phyloP scores from a whole-genome alignment of 2,329 filamentous ascomycete species.

The Alternaria novae-zelandiae region DNA sequence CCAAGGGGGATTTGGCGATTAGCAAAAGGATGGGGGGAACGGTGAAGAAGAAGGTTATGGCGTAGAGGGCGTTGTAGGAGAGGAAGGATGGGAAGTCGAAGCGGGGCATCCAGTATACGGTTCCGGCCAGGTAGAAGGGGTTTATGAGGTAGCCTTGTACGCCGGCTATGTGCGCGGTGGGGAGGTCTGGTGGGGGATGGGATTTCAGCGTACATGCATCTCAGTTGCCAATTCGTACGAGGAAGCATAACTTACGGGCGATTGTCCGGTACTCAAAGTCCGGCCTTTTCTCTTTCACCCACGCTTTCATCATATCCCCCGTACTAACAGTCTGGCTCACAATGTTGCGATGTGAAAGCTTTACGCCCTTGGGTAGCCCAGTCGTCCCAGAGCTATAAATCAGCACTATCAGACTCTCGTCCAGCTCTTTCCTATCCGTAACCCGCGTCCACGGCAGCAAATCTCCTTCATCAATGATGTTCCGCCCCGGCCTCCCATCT shows the following conservation, averaged over 20 bases:
- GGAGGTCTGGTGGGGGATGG: slow-evolving; percentile 40
- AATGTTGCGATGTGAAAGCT: slow-evolving; percentile 53
- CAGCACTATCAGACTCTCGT: slow-evolving; percentile 53
- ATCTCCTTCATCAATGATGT: slow-evolving; percentile 48
- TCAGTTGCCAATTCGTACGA: not conserved
- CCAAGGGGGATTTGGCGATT: slow-evolving; percentile 62
- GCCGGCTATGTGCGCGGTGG: slow-evolving; percentile 57
- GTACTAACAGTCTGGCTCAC: slow-evolving; percentile 50
- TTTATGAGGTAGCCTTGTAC: slow-evolving; percentile 57
- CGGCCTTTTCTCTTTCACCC: slow-evolving; percentile 26
- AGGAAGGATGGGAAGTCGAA: slow-evolving; percentile 66
- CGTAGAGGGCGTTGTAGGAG: slow-evolving; percentile 57
- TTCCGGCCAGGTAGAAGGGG: slow-evolving; percentile 49
- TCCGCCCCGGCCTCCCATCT: slow-evolving; percentile 25
- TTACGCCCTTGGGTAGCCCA: slow-evolving; percentile 55
- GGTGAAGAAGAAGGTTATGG: slow-evolving; percentile 63
- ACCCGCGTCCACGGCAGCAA: slow-evolving; percentile 61
- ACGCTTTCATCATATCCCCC: slow-evolving; percentile 39
- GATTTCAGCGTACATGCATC: not conserved
- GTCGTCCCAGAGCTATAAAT: slow-evolving; percentile 59
- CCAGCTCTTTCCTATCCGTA: slow-evolving; percentile 57
- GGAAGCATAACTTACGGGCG: slow-evolving; percentile 32
- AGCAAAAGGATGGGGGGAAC: slow-evolving; percentile 67
- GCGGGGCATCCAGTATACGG: slow-evolving; percentile 67
- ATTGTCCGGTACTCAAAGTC: slow-evolving; percentile 50